phyloP scores from a whole-genome alignment of 73 alveolate species.

The Paraurostyla sp. region DNA sequence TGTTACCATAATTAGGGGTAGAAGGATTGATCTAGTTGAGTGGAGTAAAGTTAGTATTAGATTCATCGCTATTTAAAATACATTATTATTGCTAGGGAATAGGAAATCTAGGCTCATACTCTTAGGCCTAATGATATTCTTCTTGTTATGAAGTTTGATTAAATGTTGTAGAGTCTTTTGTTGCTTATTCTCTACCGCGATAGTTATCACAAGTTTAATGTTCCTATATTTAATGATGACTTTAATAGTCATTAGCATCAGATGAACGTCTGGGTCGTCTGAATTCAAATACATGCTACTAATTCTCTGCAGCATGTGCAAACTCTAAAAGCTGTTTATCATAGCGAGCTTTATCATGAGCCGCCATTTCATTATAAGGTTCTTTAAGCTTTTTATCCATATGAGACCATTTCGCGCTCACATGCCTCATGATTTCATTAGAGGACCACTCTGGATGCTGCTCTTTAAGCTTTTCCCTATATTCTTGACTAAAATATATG shows the following conservation, averaged over 20 bases:
- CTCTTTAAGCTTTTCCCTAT: constrained; percentile 59
- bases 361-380: constrained; percentile 30
- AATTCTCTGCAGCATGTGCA: not conserved
- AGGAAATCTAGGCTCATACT: not conserved
- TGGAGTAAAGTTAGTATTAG: not conserved
- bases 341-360: constrained; percentile 20
- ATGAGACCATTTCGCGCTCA: constrained; percentile 40
- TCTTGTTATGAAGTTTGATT: constrained; percentile 31
- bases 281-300: constrained; percentile 23
- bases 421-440: constrained; percentile 57
- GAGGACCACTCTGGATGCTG: constrained; percentile 65
- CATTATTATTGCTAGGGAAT: not conserved
- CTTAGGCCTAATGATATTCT: not conserved
- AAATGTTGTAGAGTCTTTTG: constrained; percentile 1
- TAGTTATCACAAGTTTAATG: not conserved
- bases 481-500: constrained; percentile 70
- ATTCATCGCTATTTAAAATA: not conserved
- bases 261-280: constrained; percentile 19
- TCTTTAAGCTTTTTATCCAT: constrained; percentile 26
- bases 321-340: constrained; percentile 56
- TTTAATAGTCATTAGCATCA: not conserved
- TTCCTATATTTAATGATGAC: not conserved
- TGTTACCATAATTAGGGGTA: too few species aligned
- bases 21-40: constrained; percentile 3
- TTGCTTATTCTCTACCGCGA: not conserved